Evolutionary conservation across 257 asterid genomes (phyloP), one percentile per base, ranked within the genome.

Genomic region (Nicotiana otophora): DNA sequence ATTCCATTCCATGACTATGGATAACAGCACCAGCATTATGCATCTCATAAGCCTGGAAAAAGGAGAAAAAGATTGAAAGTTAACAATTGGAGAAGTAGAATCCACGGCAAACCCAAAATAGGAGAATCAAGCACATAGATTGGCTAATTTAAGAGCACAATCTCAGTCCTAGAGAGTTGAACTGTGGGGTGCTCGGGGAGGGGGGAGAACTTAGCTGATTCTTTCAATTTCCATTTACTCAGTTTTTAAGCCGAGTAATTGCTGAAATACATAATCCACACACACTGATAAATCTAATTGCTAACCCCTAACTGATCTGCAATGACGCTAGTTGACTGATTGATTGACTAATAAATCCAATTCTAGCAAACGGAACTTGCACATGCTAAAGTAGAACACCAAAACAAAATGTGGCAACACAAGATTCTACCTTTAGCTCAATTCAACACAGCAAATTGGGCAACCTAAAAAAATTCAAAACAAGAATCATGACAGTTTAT

Each of bases 1-100:
- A 95, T 81, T 96, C 98, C 94, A 96, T 93, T 57, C 99, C 99
- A 87, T 96, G 99, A 87, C 98, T 96, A 87, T 95, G 98, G 86
- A 96, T 93, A 55, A 96, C 99, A 66, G 97, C 92, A 74, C 99
- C 98, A 55, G 99, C 98, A 88, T 96, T 89, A 70, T 97, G 92
- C 97, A 94, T 91, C 78, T 93, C 92, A 85, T 95, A 95, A 67
- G 99, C 98, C 98, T 92, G 88, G 42, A 8, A 15, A 51, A 12
- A 12, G 10, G 30, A 80, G 34, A 78, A 68, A 81, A 57, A 67
- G 82, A 54, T 68, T 67, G 33, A 10, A 69, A 76, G 23, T 63
- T 19, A 64, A 31, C 34, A 31, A 57, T 9, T 57, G 12, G 31
- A 6, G 31, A 20, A 23, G 10, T 61, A 9, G 66, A 61, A 61